Evolutionary conservation across 208 protist genomes (phyloP).

Genomic region (Trypanosoma theileri): DNA sequence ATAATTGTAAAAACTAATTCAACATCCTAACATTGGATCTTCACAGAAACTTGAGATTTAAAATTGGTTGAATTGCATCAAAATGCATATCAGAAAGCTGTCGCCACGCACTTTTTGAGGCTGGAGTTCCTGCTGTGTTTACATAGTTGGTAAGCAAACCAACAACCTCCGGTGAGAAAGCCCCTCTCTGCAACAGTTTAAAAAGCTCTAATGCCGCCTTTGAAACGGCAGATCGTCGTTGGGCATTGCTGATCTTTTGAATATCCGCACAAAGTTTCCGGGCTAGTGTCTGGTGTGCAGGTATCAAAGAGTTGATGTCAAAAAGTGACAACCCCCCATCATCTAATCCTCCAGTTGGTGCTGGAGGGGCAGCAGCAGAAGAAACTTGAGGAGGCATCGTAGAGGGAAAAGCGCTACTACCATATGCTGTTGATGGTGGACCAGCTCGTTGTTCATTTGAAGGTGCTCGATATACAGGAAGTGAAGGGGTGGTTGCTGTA

Average conservation of each 20-base stretch:
- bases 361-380: background rate
- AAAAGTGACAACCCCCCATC: conserved; percentile 21
- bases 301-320: conserved; percentile 25
- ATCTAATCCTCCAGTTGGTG: conserved; percentile 1
- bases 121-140: conserved; percentile 38
- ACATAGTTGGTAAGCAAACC: conserved; percentile 49
- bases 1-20: conserved; percentile 11
- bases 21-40: background rate
- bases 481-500: conserved; percentile 2
- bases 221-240: conserved; percentile 43
- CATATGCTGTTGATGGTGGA: conserved; percentile 9
- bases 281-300: conserved; percentile 20
- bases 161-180: conserved; percentile 49
- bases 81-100: conserved; percentile 42
- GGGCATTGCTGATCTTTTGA: conserved; percentile 39
- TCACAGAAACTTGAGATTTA: conserved; percentile 62
- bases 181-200: conserved; percentile 39
- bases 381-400: background rate
- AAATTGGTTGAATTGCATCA: conserved; percentile 46
- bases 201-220: conserved; percentile 58
- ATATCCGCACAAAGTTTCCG: conserved; percentile 32
- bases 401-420: background rate
- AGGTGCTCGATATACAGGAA: conserved; percentile 9
- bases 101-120: conserved; percentile 41
- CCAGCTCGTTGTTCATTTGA: background rate